Percentiles rank a stretch among this genome's conserved stretches.
phyloP scores from a whole-genome alignment of 163 green algal genomes.

The Scenedesmus sp. region DNA sequence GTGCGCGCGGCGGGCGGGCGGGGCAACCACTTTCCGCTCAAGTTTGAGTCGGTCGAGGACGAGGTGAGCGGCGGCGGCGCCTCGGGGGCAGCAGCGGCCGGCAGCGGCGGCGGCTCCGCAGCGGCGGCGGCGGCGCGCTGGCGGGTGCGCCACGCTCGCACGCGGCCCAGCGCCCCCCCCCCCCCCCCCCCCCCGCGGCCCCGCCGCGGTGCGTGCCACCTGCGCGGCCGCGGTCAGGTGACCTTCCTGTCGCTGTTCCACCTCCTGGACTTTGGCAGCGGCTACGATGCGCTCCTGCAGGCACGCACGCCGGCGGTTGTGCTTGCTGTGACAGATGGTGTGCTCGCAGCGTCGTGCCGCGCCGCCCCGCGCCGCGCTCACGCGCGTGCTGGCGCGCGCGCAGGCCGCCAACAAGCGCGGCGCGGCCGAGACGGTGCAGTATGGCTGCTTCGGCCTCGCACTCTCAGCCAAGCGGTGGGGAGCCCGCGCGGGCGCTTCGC shows the following conservation, averaged over 20 bases:
- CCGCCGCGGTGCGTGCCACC: no score
- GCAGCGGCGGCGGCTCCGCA: no score
- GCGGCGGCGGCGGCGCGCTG: neutral
- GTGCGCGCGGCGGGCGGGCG: constrained; percentile 34
- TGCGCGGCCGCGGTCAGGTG: neutral
- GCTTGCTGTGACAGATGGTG: no score
- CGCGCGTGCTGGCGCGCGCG: no score
- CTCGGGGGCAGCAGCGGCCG: neutral
- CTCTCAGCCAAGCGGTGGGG: constrained; percentile 26
- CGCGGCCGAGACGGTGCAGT: constrained; percentile 52
- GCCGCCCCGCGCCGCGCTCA: no score
- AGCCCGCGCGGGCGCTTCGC: no score
- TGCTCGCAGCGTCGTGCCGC: no score
- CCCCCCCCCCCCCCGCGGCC: neutral
- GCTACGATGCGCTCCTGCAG: constrained; percentile 59
- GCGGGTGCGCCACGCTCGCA: neutral
- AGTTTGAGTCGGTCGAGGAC: constrained; percentile 62
- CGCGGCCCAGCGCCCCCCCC: neutral
- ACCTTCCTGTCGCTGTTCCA: constrained; percentile 13
- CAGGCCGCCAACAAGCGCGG: constrained; percentile 32
- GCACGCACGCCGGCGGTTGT: neutral
- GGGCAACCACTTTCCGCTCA: constrained; percentile 58
- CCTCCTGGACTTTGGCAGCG: constrained; percentile 72
- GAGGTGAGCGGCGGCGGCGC: constrained; percentile 47
- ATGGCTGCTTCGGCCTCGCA: constrained; percentile 43